Percentiles rank a stretch among this genome's conserved stretches.
Evolutionary conservation across 2,329 filamentous ascomycete genomes (phyloP).

Genomic region (Ophiostoma australiae): DNA sequence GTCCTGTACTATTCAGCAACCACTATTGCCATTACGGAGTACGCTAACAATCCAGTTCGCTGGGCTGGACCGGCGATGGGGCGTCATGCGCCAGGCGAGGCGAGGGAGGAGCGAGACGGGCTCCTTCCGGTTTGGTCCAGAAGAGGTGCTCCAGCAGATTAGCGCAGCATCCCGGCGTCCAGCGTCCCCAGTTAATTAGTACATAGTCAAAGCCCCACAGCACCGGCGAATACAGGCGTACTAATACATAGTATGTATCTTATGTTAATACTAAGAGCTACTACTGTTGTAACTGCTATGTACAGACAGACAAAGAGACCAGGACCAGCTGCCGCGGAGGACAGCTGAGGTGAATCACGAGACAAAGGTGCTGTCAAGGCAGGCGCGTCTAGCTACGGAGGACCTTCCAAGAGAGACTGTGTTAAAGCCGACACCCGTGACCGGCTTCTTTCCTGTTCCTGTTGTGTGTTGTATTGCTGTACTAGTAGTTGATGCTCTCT

Average conservation of each 20-base stretch:
- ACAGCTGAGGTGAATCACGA: background rate
- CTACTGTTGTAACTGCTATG: background rate
- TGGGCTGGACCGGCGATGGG: background rate
- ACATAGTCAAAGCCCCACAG: background rate
- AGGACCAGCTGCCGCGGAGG: background rate
- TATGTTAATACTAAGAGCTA: no score
- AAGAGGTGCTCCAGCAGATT: background rate
- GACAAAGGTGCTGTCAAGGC: background rate
- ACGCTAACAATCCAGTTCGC: background rate
- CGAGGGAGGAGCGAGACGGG: background rate
- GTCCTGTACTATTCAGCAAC: no score
- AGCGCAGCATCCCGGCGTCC: background rate
- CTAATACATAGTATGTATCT: background rate
- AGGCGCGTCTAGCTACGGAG: no score
- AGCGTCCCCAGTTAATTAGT: background rate
- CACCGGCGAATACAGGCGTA: no score
- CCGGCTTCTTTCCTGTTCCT: background rate
- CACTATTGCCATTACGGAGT: no score
- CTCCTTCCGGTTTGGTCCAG: constrained; percentile 4
- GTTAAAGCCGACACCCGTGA: no score
- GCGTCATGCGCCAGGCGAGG: background rate
- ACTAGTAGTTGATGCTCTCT: no score
- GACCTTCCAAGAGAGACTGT: no score
- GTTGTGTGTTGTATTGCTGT: background rate
- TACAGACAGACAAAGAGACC: no score